Evolutionary conservation across 345 rosid genomes (phyloP).

Genomic region (Citrus hindsii): DNA sequence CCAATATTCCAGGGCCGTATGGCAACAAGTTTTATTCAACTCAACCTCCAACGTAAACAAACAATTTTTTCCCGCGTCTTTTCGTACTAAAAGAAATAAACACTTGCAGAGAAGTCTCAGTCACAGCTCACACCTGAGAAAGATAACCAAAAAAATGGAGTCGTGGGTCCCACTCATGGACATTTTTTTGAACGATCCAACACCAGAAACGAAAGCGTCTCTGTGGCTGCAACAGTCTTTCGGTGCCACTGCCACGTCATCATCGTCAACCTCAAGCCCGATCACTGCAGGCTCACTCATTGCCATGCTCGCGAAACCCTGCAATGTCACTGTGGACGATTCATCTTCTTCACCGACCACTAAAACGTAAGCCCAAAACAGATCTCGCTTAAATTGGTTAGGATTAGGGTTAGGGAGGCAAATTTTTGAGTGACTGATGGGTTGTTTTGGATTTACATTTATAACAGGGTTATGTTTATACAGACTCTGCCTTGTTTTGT

Average conservation of each 20-base stretch:
- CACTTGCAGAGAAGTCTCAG: not conserved
- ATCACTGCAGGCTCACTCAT: slow-evolving; percentile 60
- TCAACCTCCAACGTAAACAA: not conserved
- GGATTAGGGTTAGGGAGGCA: not conserved
- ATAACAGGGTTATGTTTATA: slow-evolving; percentile 56
- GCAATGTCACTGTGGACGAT: slow-evolving; percentile 16
- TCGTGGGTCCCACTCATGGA: slow-evolving; percentile 61
- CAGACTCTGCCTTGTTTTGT: slow-evolving; percentile 64
- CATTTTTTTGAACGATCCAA: slow-evolving; percentile 51
- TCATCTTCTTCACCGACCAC: slow-evolving; percentile 30
- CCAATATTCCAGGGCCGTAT: not conserved
- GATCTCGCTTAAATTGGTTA: not conserved
- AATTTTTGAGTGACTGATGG: slow-evolving; percentile 1
- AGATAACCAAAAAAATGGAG: slow-evolving; percentile 35
- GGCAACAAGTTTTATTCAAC: not conserved
- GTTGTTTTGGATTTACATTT: not conserved
- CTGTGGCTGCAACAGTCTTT: slow-evolving; percentile 57
- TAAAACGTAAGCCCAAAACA: slow-evolving; percentile 35
- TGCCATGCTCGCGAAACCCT: slow-evolving; percentile 43
- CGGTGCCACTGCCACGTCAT: slow-evolving; percentile 24
- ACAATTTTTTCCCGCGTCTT: slow-evolving; percentile 1
- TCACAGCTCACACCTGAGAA: not conserved
- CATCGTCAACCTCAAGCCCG: slow-evolving; percentile 30
- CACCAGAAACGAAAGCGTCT: slow-evolving; percentile 73
- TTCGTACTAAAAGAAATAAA: not conserved